These are phyloP conservation scores for Candida ponderosae DNA, from an alignment of 805 yeast genomes.

Conservation along the genomic window DNA sequence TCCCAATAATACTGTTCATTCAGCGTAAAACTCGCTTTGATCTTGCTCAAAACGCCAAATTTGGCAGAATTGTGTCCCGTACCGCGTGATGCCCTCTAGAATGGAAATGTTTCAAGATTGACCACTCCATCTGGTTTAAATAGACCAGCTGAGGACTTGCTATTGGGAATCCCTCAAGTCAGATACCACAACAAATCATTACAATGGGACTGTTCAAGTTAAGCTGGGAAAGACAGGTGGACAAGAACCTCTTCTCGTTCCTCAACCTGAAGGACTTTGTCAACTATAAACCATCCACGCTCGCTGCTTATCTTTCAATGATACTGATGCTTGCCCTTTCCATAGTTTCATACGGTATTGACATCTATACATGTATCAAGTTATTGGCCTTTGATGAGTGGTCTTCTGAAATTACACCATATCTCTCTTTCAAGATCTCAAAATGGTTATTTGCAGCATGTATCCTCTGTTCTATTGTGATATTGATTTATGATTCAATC, in stretches of 20 bases:
- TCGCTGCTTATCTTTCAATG: constrained; percentile 33
- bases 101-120: too few species aligned
- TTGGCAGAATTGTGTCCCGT: too few species aligned
- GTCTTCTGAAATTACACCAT: constrained; percentile 47
- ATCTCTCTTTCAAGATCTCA: constrained; percentile 39
- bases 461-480: constrained; percentile 59
- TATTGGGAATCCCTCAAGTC: too few species aligned
- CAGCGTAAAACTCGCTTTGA: too few species aligned
- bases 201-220: constrained; percentile 19
- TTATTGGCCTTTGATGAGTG: constrained; percentile 66
- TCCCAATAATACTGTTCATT: too few species aligned
- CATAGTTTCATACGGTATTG: constrained; percentile 52
- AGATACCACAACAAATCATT: not conserved
- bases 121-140: too few species aligned
- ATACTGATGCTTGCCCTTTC: constrained; percentile 34
- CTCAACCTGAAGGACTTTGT: constrained; percentile 39
- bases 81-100: too few species aligned
- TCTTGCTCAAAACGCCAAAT: too few species aligned
- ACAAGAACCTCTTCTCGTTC: constrained; percentile 36
- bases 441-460: constrained; percentile 78
- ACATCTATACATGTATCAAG: constrained; percentile 71
- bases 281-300: constrained; percentile 34
- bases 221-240: constrained; percentile 26
- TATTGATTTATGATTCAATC: constrained; percentile 48
- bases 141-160: too few species aligned